Evolutionary conservation across 116 monocot genomes (phyloP).

Genomic region (Papilionanthe hybrid): DNA sequence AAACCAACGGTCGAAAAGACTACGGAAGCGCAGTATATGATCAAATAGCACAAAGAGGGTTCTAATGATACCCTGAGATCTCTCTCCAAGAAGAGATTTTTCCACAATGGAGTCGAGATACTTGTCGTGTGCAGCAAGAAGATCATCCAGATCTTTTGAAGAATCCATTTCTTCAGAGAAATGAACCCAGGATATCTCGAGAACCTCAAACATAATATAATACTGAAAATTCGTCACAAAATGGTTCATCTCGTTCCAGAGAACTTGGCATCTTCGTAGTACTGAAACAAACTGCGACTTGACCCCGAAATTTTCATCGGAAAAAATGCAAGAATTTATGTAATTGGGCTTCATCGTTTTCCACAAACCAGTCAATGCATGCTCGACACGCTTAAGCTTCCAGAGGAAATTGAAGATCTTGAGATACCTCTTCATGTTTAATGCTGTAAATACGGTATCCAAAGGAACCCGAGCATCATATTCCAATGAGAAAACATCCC

Average conservation of each 20-base stretch:
- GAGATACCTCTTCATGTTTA: conserved; percentile 80
- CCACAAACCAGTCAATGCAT: conserved; percentile 76
- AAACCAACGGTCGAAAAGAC: conserved; percentile 76
- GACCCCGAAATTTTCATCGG: conserved; percentile 38
- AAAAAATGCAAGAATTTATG: conserved; percentile 52
- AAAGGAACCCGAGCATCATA: conserved; percentile 84
- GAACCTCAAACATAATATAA: conserved; percentile 99
- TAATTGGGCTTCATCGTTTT: conserved; percentile 88
- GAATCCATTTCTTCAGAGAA: conserved; percentile 92
- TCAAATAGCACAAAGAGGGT: conserved; percentile 76
- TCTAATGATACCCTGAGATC: conserved; percentile 54
- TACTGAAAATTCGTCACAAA: conserved; percentile 92
- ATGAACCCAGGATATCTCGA: conserved; percentile 91
- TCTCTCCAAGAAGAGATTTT: conserved; percentile 94
- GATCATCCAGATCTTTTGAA: conserved; percentile 88
- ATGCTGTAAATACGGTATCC: conserved; percentile 82
- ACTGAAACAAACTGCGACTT: conserved; percentile 60
- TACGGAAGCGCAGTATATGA: conserved; percentile 71
- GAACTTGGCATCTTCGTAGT: conserved; percentile 75
- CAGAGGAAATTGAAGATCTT: conserved; percentile 88
- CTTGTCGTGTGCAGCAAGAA: conserved; percentile 88
- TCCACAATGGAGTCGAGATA: conserved; percentile 81
- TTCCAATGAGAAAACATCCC: conserved; percentile 98
- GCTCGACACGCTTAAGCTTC: conserved; percentile 95
- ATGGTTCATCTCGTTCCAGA: conserved; percentile 99